Conservation (phyloP, 1,139 yeast species). For the Starmera stellimalicola region DNA sequence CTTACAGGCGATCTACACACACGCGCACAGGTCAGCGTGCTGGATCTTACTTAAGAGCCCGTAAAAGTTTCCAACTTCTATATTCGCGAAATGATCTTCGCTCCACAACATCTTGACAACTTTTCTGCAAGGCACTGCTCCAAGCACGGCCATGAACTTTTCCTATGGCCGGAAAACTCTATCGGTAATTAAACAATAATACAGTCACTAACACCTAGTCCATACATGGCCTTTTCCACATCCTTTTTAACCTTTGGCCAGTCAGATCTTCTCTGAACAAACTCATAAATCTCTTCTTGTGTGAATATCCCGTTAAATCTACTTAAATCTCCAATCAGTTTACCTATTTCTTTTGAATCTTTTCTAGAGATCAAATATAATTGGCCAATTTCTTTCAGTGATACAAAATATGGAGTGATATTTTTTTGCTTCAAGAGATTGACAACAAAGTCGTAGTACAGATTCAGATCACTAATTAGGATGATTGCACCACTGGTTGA, state of each 20-base stretch:
- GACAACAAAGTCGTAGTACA: slow-evolving; percentile 62
- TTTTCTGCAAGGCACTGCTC: no score
- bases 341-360: slow-evolving; percentile 75
- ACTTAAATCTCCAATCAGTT: slow-evolving; percentile 71
- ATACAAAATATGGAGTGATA: slow-evolving; percentile 67
- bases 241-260: slow-evolving; percentile 70
- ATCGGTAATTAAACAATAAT: slow-evolving; percentile 25
- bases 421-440: slow-evolving; percentile 54
- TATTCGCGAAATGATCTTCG: no score
- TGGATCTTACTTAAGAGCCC: not conserved
- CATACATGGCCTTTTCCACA: slow-evolving; percentile 94
- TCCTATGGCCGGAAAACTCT: not conserved
- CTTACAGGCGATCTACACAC: not conserved
- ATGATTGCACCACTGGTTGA: slow-evolving; percentile 79
- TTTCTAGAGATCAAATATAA: slow-evolving; percentile 68
- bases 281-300: slow-evolving; percentile 89
- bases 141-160: no score
- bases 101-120: no score
- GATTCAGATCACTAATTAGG: slow-evolving; percentile 65
- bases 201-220: slow-evolving; percentile 67
- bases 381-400: slow-evolving; percentile 78
- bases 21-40: not conserved
- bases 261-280: slow-evolving; percentile 80
- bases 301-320: slow-evolving; percentile 84
- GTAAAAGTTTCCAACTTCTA: not conserved